Percentiles rank a stretch among this genome's conserved stretches.
These are phyloP conservation scores for Capsicum pubescens DNA, from an alignment of 257 asterid species.

Conservation along the genomic window DNA sequence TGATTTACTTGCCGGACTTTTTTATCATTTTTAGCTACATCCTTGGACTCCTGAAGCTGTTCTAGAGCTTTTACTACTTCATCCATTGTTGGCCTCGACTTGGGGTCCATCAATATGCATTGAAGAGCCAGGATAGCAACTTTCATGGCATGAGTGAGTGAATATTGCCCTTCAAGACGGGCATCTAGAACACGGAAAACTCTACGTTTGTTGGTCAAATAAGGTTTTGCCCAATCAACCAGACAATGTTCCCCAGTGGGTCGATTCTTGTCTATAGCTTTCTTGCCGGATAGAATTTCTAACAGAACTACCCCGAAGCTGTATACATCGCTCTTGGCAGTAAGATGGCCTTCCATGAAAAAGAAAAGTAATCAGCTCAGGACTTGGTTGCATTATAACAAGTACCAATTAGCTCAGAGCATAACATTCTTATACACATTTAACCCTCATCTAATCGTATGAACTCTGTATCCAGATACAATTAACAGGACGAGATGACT, in stretches of 20 bases:
- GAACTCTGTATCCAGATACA: background rate
- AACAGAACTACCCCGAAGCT: conserved; percentile 79
- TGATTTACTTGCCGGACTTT: conserved; percentile 41
- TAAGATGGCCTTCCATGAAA: conserved; percentile 60
- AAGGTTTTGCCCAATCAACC: conserved; percentile 83
- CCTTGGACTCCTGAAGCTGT: conserved; percentile 60
- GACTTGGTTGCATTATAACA: background rate
- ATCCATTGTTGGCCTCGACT: conserved; percentile 64
- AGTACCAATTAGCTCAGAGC: background rate
- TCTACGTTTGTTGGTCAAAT: conserved; percentile 64
- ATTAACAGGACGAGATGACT: background rate
- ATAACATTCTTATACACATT: background rate
- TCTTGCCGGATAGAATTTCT: conserved; percentile 69
- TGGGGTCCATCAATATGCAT: conserved; percentile 59
- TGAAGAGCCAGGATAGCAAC: conserved; percentile 61
- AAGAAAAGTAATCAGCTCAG: background rate
- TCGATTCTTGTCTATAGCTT: conserved; percentile 76
- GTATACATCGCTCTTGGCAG: conserved; percentile 78
- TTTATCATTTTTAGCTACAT: conserved; percentile 37
- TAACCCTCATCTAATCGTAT: background rate
- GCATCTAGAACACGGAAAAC: conserved; percentile 56
- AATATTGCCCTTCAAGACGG: conserved; percentile 71
- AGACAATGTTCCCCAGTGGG: conserved; percentile 70
- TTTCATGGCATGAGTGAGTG: conserved; percentile 48
- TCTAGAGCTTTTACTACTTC: conserved; percentile 61